A percentile compares a stretch with the other conserved stretches of the same genome.
These are phyloP conservation scores for Axilococcus clingmanii DNA, from an alignment of 139 green algal genomes.

Conservation along the genomic window DNA sequence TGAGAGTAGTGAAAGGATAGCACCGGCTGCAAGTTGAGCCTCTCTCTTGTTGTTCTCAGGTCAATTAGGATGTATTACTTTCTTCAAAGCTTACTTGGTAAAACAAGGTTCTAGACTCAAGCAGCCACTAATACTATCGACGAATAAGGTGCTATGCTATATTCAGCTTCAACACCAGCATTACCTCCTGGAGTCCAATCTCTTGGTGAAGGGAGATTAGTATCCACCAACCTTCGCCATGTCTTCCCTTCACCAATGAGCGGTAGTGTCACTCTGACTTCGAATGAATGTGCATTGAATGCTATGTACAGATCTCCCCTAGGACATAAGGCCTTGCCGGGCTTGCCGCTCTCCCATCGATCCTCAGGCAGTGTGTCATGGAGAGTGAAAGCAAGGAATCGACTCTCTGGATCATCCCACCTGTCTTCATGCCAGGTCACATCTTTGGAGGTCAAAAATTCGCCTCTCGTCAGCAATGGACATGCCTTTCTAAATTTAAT, in stretches of 20 bases:
- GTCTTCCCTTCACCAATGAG: constrained; percentile 43
- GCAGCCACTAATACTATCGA: constrained; percentile 69
- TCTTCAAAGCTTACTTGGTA: no score
- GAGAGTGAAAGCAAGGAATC: constrained; percentile 92
- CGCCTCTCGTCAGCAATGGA: constrained; percentile 63
- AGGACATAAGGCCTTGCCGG: no score
- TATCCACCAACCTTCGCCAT: constrained; percentile 87
- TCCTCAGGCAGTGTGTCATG: constrained; percentile 46
- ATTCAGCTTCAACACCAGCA: constrained; percentile 44
- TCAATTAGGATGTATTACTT: no score
- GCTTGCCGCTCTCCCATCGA: no score
- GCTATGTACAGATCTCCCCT: constrained; percentile 75
- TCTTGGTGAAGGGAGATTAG: constrained; percentile 77
- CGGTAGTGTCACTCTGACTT: constrained; percentile 52
- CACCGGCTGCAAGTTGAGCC: no score
- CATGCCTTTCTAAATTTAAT: constrained; percentile 72
- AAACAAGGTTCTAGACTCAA: no score
- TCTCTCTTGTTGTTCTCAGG: no score
- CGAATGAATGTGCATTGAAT: constrained; percentile 88
- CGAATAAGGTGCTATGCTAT: constrained; percentile 33
- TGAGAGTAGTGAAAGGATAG: no score
- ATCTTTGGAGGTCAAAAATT: constrained; percentile 70
- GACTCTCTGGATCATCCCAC: constrained; percentile 83
- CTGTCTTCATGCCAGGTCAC: constrained; percentile 96
- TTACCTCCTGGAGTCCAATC: constrained; percentile 83